Conservation (phyloP, 192 early-diverging fungal species). For the Cetraspora pellucida region DNA sequence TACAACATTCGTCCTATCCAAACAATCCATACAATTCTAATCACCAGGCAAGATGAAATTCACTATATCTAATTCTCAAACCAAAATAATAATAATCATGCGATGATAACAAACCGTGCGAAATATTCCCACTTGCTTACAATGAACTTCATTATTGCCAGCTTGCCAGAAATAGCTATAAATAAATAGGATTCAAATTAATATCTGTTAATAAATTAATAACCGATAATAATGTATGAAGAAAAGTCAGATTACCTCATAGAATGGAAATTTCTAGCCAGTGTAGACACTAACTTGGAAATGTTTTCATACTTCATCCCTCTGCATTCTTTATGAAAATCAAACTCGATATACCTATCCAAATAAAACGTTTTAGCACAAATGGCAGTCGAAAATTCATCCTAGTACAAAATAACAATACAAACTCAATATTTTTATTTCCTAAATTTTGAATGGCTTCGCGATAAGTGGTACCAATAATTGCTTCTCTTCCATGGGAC, state of each 20-base stretch:
- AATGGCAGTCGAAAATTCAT: neutral
- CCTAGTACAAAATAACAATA: neutral
- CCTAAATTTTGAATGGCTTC: conserved; percentile 51
- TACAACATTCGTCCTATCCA: conserved; percentile 96
- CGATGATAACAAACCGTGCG: conserved; percentile 41
- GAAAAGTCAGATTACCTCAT: conserved; percentile 56
- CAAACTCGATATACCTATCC: conserved; percentile 82
- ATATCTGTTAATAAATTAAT: neutral
- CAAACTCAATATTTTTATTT: conserved; percentile 51
- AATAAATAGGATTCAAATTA: neutral
- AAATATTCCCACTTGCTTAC: conserved; percentile 43
- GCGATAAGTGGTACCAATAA: conserved; percentile 65
- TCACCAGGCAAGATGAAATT: neutral
- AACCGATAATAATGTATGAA: neutral
- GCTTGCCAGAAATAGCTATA: conserved; percentile 41
- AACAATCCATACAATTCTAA: conserved; percentile 96
- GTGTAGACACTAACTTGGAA: conserved; percentile 67
- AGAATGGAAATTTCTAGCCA: conserved; percentile 66
- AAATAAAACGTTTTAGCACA: neutral
- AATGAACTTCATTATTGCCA: conserved; percentile 10
- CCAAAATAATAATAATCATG: neutral
- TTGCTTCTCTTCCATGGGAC: conserved; percentile 64
- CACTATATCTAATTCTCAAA: neutral
- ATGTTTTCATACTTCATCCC: conserved; percentile 93
- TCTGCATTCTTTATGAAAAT: conserved; percentile 91